phyloP scores from a whole-genome alignment of 768 basidiomycete genomes.

The Boletus rex-veris region DNA sequence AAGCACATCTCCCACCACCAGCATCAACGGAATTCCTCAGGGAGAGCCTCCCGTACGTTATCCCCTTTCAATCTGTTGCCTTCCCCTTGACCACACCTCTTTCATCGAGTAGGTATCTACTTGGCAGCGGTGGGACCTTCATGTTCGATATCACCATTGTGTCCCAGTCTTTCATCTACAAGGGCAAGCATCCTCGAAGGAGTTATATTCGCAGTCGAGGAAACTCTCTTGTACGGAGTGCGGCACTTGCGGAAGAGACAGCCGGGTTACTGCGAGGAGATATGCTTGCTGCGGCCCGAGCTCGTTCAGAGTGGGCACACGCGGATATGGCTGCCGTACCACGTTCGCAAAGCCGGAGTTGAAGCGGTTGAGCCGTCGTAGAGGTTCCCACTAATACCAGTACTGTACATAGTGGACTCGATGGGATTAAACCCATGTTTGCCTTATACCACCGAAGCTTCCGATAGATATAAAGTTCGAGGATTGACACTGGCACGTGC shows the following conservation, averaged over 20 bases:
- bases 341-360: slow-evolving; percentile 39
- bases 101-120: slow-evolving; percentile 57
- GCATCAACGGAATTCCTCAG: slow-evolving; percentile 63
- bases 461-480: neutral
- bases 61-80: neutral
- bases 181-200: slow-evolving; percentile 41
- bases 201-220: slow-evolving; percentile 24
- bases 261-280: slow-evolving; percentile 47
- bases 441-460: neutral
- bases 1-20: slow-evolving; percentile 52
- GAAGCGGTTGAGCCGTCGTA: slow-evolving; percentile 4
- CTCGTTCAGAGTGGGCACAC: slow-evolving; percentile 22
- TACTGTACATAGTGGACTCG: neutral
- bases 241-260: slow-evolving; percentile 44
- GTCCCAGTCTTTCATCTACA: slow-evolving; percentile 78
- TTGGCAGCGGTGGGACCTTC: slow-evolving; percentile 91
- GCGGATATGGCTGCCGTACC: slow-evolving; percentile 21
- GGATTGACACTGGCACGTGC: slow-evolving; percentile 13
- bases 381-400: neutral
- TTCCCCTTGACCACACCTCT: neutral
- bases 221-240: slow-evolving; percentile 24
- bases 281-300: slow-evolving; percentile 29
- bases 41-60: slow-evolving; percentile 81
- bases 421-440: neutral
- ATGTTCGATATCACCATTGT: slow-evolving; percentile 93